Evolutionary conservation across 2,329 filamentous ascomycete genomes (phyloP).

Genomic region (Gaeumannomyces tritici): DNA sequence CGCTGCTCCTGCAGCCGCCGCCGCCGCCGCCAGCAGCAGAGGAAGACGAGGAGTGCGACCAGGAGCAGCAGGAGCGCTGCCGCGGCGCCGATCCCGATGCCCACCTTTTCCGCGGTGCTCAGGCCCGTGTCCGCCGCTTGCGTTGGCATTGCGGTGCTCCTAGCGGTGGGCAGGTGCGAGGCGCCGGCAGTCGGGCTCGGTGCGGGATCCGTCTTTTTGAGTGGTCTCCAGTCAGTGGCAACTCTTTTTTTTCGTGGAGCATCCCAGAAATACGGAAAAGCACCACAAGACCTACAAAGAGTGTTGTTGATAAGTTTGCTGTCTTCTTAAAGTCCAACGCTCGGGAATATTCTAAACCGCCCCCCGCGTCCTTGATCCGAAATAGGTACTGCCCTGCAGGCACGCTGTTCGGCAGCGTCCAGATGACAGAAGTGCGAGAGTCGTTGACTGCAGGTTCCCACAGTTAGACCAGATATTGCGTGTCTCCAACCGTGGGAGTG

Average conservation of each 20-base stretch:
- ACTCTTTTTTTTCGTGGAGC: not conserved
- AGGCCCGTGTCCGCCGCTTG: not conserved
- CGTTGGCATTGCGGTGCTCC: not conserved
- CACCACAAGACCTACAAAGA: not conserved
- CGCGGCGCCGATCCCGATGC: not conserved
- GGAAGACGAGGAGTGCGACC: not conserved
- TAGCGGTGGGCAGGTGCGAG: not conserved
- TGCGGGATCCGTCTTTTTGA: not conserved
- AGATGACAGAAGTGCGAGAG: not conserved
- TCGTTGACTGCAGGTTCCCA: not conserved
- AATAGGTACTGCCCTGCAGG: not conserved
- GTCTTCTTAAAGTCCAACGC: not conserved
- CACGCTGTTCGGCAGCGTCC: not conserved
- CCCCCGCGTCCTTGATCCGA: not conserved
- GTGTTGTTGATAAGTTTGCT: not conserved
- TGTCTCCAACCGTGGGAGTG: not conserved
- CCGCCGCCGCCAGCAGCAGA: not conserved
- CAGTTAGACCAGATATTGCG: not conserved
- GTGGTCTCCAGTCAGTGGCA: not conserved
- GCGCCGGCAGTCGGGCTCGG: not conserved
- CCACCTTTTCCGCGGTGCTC: not conserved
- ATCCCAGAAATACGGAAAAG: not conserved
- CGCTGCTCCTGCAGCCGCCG: too few relatives aligned
- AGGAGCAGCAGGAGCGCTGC: not conserved
- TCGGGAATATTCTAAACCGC: not conserved